Percentiles rank a stretch among this genome's conserved stretches.
These are phyloP conservation scores for Metarhizium rileyi DNA, from an alignment of 2,329 filamentous ascomycete genomes.

Conservation along the genomic window DNA sequence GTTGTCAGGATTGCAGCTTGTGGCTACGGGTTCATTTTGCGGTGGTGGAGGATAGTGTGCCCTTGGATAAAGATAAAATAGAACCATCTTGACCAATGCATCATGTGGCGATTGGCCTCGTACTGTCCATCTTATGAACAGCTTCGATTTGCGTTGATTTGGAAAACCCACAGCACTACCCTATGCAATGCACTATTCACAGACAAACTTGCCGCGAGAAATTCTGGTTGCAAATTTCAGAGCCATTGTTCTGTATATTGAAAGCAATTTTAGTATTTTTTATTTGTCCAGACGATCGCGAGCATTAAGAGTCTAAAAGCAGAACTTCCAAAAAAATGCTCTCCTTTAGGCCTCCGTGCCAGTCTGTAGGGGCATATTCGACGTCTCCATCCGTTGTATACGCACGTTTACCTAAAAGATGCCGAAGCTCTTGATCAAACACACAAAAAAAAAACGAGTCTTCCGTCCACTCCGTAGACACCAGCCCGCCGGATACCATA, in stretches of 20 bases:
- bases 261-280: constrained; percentile 41
- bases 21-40: constrained; percentile 58
- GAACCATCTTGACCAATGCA: constrained; percentile 14
- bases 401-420: constrained; percentile 38
- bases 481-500: constrained; percentile 41
- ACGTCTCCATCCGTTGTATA: constrained; percentile 25
- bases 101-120: background rate
- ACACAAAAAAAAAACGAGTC: constrained; percentile 47
- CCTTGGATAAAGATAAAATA: constrained; percentile 10
- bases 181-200: background rate
- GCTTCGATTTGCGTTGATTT: background rate
- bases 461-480: constrained; percentile 56
- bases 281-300: constrained; percentile 45
- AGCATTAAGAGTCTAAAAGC: constrained; percentile 46
- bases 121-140: background rate
- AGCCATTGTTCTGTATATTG: constrained; percentile 10
- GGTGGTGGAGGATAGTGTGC: constrained; percentile 31
- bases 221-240: background rate
- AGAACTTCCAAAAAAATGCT: constrained; percentile 38
- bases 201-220: background rate
- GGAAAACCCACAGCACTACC: too few relatives aligned
- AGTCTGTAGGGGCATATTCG: constrained; percentile 26
- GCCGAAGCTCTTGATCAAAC: constrained; percentile 39
- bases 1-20: constrained; percentile 56
- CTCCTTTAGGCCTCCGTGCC: constrained; percentile 31